phyloP scores from a whole-genome alignment of 2,329 filamentous ascomycete genomes.

The Arachnomyces sp. region DNA sequence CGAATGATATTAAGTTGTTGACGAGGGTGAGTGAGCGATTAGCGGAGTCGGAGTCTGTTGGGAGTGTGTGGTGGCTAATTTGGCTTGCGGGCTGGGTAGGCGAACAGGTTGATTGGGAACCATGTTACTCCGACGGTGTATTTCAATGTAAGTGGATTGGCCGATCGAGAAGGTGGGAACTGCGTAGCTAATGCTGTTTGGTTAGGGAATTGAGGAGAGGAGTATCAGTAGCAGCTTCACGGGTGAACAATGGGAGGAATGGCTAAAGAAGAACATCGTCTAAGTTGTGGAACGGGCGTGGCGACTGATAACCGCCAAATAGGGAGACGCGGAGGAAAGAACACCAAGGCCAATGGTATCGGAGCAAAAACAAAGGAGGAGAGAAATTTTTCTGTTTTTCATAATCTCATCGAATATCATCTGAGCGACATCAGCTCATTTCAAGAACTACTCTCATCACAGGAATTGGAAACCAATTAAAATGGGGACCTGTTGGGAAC shows the following conservation, averaged over 20 bases:
- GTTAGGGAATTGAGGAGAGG: slow-evolving; percentile 60
- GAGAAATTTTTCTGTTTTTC: slow-evolving; percentile 2
- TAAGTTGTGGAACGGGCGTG: too few species aligned
- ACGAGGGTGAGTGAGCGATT: slow-evolving; percentile 65
- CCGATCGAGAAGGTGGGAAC: neutral
- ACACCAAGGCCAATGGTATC: slow-evolving; percentile 7
- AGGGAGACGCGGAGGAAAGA: too few species aligned
- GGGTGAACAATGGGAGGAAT: slow-evolving; percentile 75
- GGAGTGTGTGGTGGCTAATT: neutral
- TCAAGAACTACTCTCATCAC: neutral
- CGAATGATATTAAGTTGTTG: slow-evolving; percentile 73
- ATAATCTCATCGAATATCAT: too few species aligned
- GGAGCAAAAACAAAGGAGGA: neutral
- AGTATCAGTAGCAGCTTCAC: slow-evolving; percentile 73
- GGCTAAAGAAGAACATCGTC: slow-evolving; percentile 58
- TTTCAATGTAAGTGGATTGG: slow-evolving; percentile 53
- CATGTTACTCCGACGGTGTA: slow-evolving; percentile 89
- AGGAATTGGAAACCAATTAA: slow-evolving; percentile 6
- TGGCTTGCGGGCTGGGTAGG: slow-evolving; percentile 22
- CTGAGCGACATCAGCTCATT: neutral
- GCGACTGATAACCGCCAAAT: neutral
- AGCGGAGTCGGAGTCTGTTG: too few species aligned
- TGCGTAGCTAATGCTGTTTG: slow-evolving; percentile 16
- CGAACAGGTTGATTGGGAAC: slow-evolving; percentile 64
- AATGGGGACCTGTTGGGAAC: neutral